These are phyloP conservation scores for Dictyostelium purpureum DNA, from an alignment of 78 protist genomes.

Conservation along the genomic window DNA sequence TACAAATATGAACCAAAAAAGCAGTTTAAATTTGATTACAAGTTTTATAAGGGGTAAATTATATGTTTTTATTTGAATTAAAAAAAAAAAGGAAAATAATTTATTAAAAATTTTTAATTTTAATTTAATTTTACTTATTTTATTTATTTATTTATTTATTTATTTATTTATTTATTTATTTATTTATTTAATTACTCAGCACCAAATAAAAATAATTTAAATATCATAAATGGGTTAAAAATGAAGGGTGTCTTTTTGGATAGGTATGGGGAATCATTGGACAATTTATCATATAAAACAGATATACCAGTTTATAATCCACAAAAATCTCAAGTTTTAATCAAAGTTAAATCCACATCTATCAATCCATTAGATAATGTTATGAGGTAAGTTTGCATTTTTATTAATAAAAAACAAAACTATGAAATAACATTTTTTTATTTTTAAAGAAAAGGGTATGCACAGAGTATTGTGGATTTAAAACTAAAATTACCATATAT, in stretches of 20 bases:
- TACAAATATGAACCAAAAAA: constrained; percentile 61
- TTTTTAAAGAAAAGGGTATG: constrained; percentile 71
- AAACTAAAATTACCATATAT: constrained; percentile 22
- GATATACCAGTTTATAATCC: constrained; percentile 9
- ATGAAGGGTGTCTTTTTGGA: constrained; percentile 23
- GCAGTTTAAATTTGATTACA: constrained; percentile 22
- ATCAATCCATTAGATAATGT: constrained; percentile 75
- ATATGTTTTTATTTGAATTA: too few species aligned
- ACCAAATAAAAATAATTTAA: background rate
- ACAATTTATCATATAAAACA: background rate
- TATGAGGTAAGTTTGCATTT: too few species aligned
- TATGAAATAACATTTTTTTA: too few species aligned
- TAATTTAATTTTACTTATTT: background rate
- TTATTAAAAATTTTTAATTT: background rate
- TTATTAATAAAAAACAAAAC: too few species aligned
- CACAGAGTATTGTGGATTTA: constrained; percentile 32
- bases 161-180: background rate
- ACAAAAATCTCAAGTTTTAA: constrained; percentile 32
- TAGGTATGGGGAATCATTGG: constrained; percentile 44
- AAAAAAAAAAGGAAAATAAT: background rate
- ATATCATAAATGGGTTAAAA: background rate
- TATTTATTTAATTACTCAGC: background rate
- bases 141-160: background rate
- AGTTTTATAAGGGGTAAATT: constrained; percentile 53
- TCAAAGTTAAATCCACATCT: constrained; percentile 5